phyloP scores from a whole-genome alignment of 1,139 yeast genomes.

The Hyphopichia khmerensis region DNA sequence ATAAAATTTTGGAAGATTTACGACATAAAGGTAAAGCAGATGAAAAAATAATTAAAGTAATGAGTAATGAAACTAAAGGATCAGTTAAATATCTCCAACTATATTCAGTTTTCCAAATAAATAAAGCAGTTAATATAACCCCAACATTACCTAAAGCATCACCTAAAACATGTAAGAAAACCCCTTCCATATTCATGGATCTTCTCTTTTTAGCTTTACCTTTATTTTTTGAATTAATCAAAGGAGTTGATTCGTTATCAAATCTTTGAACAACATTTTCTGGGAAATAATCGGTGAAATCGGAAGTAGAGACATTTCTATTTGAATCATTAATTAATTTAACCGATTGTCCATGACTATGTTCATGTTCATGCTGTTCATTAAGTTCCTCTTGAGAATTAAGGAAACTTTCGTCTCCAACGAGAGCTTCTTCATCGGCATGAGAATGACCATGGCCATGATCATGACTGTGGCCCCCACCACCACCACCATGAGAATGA shows the following conservation, averaged over 20 bases:
- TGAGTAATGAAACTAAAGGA: slow-evolving; percentile 80
- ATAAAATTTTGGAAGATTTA: slow-evolving; percentile 79
- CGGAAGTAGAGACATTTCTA: slow-evolving; percentile 18
- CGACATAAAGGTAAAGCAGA: slow-evolving; percentile 90
- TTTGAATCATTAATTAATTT: not conserved
- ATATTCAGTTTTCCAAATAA: slow-evolving; percentile 91
- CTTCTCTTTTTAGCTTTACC: slow-evolving; percentile 34
- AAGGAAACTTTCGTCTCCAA: slow-evolving; percentile 16
- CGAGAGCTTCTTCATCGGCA: slow-evolving; percentile 24
- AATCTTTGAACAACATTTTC: slow-evolving; percentile 36
- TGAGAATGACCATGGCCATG: slow-evolving; percentile 18
- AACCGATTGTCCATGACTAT: slow-evolving; percentile 2
- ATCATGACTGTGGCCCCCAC: slow-evolving; percentile 30
- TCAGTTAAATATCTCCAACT: slow-evolving; percentile 87
- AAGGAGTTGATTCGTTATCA: slow-evolving; percentile 29
- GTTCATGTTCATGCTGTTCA: slow-evolving; percentile 15
- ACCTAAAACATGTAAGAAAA: slow-evolving; percentile 89
- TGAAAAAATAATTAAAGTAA: slow-evolving; percentile 84
- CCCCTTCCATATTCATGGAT: slow-evolving; percentile 96
- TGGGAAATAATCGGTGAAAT: slow-evolving; percentile 38
- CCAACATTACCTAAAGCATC: slow-evolving; percentile 97
- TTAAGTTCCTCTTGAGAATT: slow-evolving; percentile 14
- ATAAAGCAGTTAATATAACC: slow-evolving; percentile 83
- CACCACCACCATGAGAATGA: slow-evolving; percentile 55
- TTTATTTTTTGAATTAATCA: slow-evolving; percentile 18